These are phyloP conservation scores for Hordeum marinum DNA, from an alignment of 176 grass and related monocot species.

Conservation along the genomic window DNA sequence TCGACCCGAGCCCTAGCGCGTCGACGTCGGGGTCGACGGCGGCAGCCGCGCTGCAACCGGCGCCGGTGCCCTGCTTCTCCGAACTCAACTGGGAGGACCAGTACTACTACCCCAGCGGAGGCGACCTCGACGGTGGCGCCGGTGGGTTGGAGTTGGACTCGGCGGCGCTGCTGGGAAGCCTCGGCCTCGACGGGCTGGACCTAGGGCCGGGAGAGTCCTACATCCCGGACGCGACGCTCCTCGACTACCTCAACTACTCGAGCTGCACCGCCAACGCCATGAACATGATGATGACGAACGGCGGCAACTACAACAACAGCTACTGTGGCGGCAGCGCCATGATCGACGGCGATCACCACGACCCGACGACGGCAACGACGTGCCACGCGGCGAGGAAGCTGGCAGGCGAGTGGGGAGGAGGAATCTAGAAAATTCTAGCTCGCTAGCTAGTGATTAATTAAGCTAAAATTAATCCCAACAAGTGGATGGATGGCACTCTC, in stretches of 20 bases:
- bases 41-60: conserved; percentile 12
- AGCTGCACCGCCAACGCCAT: conserved; percentile 19
- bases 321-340: neutral
- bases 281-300: neutral
- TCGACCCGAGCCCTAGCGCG: conserved; percentile 37
- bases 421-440: conserved; percentile 46
- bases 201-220: conserved; percentile 22
- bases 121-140: conserved; percentile 12
- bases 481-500: conserved; percentile 23
- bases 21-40: conserved; percentile 47
- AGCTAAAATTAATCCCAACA: neutral
- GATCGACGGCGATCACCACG: neutral
- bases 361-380: conserved; percentile 30
- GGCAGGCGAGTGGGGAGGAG: conserved; percentile 56
- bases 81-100: conserved; percentile 40
- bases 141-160: conserved; percentile 29
- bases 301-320: neutral
- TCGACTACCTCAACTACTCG: conserved; percentile 49
- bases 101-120: neutral
- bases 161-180: conserved; percentile 6
- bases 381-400: conserved; percentile 56
- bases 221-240: conserved; percentile 37
- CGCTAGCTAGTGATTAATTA: conserved; percentile 4
- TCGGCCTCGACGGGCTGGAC: conserved; percentile 53
- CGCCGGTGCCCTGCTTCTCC: conserved; percentile 52